Conservation (phyloP, 108 stramenopile species). For the Discostella pseudostelligera region DNA sequence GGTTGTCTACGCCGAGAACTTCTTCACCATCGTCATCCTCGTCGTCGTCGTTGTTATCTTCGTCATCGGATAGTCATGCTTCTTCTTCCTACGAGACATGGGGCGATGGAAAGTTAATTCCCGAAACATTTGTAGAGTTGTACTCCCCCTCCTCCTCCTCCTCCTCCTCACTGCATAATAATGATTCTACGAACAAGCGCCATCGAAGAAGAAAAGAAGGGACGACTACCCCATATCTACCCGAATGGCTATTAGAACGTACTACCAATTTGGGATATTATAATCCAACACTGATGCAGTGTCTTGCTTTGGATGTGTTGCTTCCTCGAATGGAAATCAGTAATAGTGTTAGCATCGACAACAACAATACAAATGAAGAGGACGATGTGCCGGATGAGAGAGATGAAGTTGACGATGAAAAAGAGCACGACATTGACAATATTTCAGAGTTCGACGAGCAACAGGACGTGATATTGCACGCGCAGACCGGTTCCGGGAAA, state of each 20-base stretch:
- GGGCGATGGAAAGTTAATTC: slow-evolving; percentile 34
- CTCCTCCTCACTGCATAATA: too few species aligned
- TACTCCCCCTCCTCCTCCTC: slow-evolving; percentile 25
- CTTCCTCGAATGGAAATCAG: slow-evolving; percentile 7
- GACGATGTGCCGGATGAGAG: too few species aligned
- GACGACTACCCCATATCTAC: slow-evolving; percentile 27
- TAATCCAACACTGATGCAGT: slow-evolving; percentile 70
- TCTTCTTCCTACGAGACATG: too few species aligned
- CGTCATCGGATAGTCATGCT: too few species aligned
- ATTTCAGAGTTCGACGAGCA: too few species aligned
- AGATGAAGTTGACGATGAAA: too few species aligned
- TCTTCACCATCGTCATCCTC: too few species aligned
- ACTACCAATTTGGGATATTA: slow-evolving; percentile 54
- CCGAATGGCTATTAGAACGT: slow-evolving; percentile 66
- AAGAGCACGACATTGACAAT: neutral
- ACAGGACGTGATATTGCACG: slow-evolving; percentile 78
- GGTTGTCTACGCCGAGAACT: too few species aligned
- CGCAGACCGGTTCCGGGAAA: slow-evolving; percentile 83
- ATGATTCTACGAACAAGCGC: neutral
- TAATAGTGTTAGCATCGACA: neutral
- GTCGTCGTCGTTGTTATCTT: too few species aligned
- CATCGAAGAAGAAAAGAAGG: slow-evolving; percentile 3
- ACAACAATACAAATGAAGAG: neutral
- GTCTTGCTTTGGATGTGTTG: slow-evolving; percentile 58
- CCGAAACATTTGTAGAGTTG: slow-evolving; percentile 61